Conservation (phyloP, 345 rosid genomes). For the Carallia pectinifolia region DNA sequence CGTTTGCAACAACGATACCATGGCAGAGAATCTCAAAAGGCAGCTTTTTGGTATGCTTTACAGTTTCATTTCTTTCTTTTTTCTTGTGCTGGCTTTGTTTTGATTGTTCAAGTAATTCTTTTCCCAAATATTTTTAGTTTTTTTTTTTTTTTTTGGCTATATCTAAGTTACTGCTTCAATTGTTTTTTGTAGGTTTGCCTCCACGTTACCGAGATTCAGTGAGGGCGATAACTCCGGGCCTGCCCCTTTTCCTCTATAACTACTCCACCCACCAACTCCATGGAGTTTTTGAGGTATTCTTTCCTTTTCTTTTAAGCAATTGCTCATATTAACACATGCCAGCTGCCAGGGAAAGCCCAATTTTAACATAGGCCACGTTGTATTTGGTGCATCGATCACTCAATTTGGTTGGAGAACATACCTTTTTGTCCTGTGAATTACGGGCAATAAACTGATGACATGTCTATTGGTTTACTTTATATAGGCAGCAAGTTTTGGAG, state of each 20-base stretch:
- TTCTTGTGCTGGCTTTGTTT: too few relatives aligned
- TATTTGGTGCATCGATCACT: background rate
- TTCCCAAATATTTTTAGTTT: background rate
- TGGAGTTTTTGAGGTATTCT: slow-evolving; percentile 78
- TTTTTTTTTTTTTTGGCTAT: background rate
- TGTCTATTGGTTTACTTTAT: background rate
- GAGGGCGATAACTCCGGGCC: slow-evolving; percentile 93
- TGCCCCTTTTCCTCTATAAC: slow-evolving; percentile 96
- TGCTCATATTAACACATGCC: background rate
- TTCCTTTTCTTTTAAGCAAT: background rate
- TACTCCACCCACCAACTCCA: slow-evolving; percentile 99
- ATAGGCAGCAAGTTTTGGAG: slow-evolving; percentile 96
- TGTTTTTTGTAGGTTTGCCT: slow-evolving; percentile 57
- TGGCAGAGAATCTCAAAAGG: slow-evolving; percentile 88
- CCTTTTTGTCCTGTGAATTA: background rate
- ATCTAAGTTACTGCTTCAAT: background rate
- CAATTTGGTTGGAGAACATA: background rate
- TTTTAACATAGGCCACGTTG: background rate
- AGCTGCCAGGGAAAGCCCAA: background rate
- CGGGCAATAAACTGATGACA: background rate
- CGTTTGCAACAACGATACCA: slow-evolving; percentile 99
- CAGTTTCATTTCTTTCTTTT: background rate
- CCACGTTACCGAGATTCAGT: slow-evolving; percentile 95
- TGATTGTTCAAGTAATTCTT: background rate
- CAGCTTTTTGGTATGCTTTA: slow-evolving; percentile 75